These are phyloP conservation scores for Arxiozyma telluris DNA, from an alignment of 1,139 yeast species.

Conservation along the genomic window DNA sequence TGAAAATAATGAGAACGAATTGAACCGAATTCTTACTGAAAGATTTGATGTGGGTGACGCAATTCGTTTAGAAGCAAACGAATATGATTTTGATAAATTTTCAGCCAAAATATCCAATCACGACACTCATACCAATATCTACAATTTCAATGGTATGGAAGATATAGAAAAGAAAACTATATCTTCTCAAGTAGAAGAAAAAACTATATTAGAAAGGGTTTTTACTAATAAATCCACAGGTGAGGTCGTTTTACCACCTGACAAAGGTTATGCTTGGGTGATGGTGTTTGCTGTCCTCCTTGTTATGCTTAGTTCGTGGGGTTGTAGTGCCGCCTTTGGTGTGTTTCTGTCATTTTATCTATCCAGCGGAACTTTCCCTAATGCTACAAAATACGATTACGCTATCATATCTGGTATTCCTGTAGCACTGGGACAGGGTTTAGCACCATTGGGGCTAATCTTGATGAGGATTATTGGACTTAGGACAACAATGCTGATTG, in stretches of 20 bases:
- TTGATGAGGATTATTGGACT: slow-evolving; percentile 33
- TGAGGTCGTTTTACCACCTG: slow-evolving; percentile 41
- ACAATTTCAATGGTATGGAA: slow-evolving; percentile 12
- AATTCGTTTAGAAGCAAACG: slow-evolving; percentile 14
- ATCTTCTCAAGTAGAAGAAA: too few relatives aligned
- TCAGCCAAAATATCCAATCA: neutral
- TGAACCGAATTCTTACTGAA: slow-evolving; percentile 15
- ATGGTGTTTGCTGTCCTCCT: slow-evolving; percentile 44
- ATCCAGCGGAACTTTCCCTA: slow-evolving; percentile 39
- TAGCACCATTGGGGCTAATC: slow-evolving; percentile 40
- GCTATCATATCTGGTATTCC: slow-evolving; percentile 60
- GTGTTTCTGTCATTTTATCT: slow-evolving; percentile 46
- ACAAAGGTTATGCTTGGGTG: slow-evolving; percentile 60
- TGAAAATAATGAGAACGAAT: slow-evolving; percentile 9
- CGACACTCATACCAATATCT: slow-evolving; percentile 5
- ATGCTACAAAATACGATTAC: slow-evolving; percentile 46
- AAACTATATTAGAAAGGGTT: slow-evolving; percentile 16
- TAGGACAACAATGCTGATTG: slow-evolving; percentile 37
- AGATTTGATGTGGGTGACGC: slow-evolving; percentile 27
- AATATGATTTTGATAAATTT: slow-evolving; percentile 4
- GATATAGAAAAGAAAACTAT: slow-evolving; percentile 4
- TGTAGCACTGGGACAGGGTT: slow-evolving; percentile 44
- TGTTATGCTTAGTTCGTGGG: slow-evolving; percentile 58
- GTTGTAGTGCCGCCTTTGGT: slow-evolving; percentile 55
- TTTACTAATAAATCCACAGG: slow-evolving; percentile 41